phyloP scores from a whole-genome alignment of 1,284 basidiomycete species.

The Microbotryomycetes sp. region DNA sequence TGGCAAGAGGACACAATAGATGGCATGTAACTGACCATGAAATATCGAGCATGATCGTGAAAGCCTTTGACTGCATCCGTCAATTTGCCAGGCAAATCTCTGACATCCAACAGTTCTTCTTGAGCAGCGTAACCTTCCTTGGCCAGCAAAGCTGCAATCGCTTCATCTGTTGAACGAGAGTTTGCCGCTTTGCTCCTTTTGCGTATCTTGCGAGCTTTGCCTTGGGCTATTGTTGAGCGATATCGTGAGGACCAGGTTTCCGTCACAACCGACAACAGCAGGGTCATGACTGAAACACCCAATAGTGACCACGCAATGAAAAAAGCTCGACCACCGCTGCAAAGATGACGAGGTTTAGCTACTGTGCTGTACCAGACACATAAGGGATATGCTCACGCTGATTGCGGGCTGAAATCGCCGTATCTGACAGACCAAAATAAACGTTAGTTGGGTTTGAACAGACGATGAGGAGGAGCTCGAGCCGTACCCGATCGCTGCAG shows the following conservation, averaged over 20 bases:
- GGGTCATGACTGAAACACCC: slow-evolving; percentile 58
- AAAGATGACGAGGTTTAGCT: too few relatives aligned
- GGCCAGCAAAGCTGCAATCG: not conserved
- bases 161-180: not conserved
- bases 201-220: not conserved
- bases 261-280: slow-evolving; percentile 13
- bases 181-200: not conserved
- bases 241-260: slow-evolving; percentile 25
- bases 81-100: slow-evolving; percentile 18
- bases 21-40: slow-evolving; percentile 9
- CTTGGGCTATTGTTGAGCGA: slow-evolving; percentile 11
- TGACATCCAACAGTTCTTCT: not conserved
- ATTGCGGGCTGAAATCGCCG: slow-evolving; percentile 58
- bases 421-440: slow-evolving; percentile 62
- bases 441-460: too few relatives aligned
- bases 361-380: too few relatives aligned
- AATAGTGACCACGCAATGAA: slow-evolving; percentile 75
- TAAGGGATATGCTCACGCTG: slow-evolving; percentile 45
- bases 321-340: slow-evolving; percentile 58
- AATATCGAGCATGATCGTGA: slow-evolving; percentile 25
- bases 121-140: slow-evolving; percentile 9
- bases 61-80: slow-evolving; percentile 13
- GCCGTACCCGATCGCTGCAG: slow-evolving; percentile 25
- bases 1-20: too few relatives aligned
- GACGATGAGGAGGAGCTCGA: slow-evolving; percentile 16